Evolutionary conservation across 257 asterid species (phyloP).

Genomic region (Solanum clarkiae): DNA sequence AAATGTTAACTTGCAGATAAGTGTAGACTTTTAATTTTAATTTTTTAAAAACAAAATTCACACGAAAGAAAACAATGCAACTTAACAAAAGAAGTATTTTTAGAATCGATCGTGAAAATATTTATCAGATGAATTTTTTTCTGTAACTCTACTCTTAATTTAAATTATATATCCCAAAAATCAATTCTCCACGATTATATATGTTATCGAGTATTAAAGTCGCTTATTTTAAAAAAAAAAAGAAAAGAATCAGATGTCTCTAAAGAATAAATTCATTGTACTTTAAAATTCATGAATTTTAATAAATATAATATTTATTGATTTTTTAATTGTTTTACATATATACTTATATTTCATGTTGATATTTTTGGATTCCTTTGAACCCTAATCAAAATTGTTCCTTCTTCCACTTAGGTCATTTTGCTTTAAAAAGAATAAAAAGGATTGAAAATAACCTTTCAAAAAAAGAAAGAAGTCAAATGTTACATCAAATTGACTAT

Average conservation of each 20-base stretch:
- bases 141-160: neutral
- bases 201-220: neutral
- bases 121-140: neutral
- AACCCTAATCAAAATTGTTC: neutral
- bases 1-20: neutral
- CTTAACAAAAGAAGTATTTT: neutral
- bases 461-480: neutral
- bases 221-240: no score
- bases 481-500: neutral
- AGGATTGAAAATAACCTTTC: neutral
- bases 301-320: neutral
- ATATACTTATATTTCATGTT: neutral
- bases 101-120: neutral
- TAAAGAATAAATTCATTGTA: neutral
- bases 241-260: neutral
- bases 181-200: neutral
- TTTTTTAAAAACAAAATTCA: neutral
- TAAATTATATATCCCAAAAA: neutral
- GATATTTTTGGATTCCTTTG: neutral
- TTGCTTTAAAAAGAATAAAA: neutral
- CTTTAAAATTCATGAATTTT: neutral
- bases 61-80: neutral
- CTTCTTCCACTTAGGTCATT: neutral
- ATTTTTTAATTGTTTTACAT: neutral
- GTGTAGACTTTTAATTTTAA: neutral